These are phyloP conservation scores for Saksenaea oblongispora DNA, from an alignment of 371 early-diverging fungal genomes.

Conservation along the genomic window DNA sequence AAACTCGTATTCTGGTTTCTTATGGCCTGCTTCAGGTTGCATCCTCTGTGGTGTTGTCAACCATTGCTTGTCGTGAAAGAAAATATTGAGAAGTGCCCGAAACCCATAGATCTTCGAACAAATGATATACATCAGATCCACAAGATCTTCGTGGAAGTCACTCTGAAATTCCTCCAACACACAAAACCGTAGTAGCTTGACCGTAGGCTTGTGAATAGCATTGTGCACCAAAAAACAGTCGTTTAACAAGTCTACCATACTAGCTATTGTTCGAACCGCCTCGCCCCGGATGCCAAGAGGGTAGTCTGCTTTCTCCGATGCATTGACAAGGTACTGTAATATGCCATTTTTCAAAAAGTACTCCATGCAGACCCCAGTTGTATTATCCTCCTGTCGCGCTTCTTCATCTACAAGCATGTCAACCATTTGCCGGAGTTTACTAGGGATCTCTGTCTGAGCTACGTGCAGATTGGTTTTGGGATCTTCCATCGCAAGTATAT, in stretches of 20 bases:
- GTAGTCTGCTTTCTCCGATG: conserved; percentile 76
- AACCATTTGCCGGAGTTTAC: conserved; percentile 77
- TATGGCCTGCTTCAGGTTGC: conserved; percentile 26
- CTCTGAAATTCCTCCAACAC: conserved; percentile 58
- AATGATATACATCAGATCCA: conserved; percentile 87
- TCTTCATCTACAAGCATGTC: conserved; percentile 93
- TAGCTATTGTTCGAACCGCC: conserved; percentile 78
- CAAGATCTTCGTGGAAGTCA: conserved; percentile 78
- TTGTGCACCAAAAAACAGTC: conserved; percentile 88
- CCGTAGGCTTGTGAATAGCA: conserved; percentile 85
- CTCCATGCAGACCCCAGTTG: conserved; percentile 91
- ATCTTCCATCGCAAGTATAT: conserved; percentile 60
- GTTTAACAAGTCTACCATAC: conserved; percentile 83
- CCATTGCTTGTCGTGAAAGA: conserved; percentile 86
- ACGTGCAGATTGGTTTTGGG: conserved; percentile 60
- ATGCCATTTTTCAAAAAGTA: conserved; percentile 84
- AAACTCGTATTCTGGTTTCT: conserved; percentile 76
- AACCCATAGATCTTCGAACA: conserved; percentile 90
- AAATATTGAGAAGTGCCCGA: conserved; percentile 86
- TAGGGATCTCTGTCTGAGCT: conserved; percentile 80
- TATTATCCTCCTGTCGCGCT: conserved; percentile 67
- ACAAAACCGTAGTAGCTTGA: conserved; percentile 75
- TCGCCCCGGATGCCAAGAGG: conserved; percentile 88
- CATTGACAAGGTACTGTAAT: conserved; percentile 75
- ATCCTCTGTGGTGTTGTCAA: conserved; percentile 64